A percentile compares a stretch with the other conserved stretches of the same genome.
Evolutionary conservation across 805 yeast species (phyloP).

Genomic region (Candida tallmaniae): DNA sequence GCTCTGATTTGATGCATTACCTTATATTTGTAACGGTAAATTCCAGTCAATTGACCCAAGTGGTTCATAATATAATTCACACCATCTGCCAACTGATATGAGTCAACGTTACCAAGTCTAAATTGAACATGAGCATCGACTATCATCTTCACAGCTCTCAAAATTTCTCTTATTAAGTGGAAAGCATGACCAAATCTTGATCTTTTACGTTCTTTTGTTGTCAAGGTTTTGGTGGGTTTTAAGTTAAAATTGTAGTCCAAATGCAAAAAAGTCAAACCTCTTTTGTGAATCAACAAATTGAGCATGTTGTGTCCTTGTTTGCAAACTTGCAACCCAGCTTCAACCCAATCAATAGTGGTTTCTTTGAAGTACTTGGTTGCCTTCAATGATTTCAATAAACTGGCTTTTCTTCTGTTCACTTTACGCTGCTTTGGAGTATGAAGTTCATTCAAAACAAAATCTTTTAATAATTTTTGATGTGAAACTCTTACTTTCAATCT

Average conservation of each 20-base stretch:
- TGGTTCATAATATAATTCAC: constrained; percentile 86
- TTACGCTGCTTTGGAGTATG: constrained; percentile 41
- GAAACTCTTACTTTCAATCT: constrained; percentile 82
- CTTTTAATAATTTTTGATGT: constrained; percentile 83
- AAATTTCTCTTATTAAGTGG: constrained; percentile 85
- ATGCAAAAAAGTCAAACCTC: constrained; percentile 88
- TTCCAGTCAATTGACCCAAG: constrained; percentile 93
- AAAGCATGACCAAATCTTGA: constrained; percentile 96
- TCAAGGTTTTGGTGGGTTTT: constrained; percentile 92
- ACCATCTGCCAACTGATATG: constrained; percentile 94
- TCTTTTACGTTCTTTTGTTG: constrained; percentile 93
- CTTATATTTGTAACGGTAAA: constrained; percentile 92
- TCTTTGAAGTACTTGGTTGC: constrained; percentile 86
- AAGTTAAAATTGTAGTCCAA: constrained; percentile 92
- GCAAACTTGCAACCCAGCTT: constrained; percentile 93
- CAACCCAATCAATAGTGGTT: constrained; percentile 96
- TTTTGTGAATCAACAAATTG: constrained; percentile 80
- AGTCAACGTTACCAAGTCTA: constrained; percentile 85
- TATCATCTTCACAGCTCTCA: constrained; percentile 75
- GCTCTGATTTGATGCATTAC: constrained; percentile 98
- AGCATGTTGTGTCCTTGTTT: constrained; percentile 93
- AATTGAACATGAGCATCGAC: constrained; percentile 94
- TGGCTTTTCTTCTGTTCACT: constrained; percentile 46
- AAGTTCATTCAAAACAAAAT: constrained; percentile 65
- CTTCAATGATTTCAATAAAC: constrained; percentile 60